phyloP scores from a whole-genome alignment of 2,329 filamentous ascomycete genomes.

The Ploettnerulaceae sp. region DNA sequence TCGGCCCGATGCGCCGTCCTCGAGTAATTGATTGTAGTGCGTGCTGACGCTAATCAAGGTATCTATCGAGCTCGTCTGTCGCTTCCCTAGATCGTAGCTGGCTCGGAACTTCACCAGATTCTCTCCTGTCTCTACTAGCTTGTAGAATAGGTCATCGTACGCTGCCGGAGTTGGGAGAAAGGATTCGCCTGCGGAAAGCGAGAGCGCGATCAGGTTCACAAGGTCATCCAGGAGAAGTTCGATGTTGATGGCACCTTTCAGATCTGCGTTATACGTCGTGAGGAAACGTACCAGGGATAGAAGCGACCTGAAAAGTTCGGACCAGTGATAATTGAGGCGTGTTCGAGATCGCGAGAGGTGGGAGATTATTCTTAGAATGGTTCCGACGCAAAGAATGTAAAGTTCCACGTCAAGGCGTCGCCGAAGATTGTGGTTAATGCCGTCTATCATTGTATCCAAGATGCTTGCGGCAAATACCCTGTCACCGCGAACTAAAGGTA shows the following conservation, averaged over 20 bases:
- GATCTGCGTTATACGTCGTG: conserved; percentile 75
- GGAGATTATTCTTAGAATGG: conserved; percentile 76
- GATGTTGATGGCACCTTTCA: conserved; percentile 65
- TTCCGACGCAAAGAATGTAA: conserved; percentile 76
- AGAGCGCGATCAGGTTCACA: conserved; percentile 77
- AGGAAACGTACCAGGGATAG: conserved; percentile 87
- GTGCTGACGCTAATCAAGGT: conserved; percentile 76
- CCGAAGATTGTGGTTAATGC: conserved; percentile 88
- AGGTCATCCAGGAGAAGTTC: conserved; percentile 69
- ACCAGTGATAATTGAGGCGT: conserved; percentile 87
- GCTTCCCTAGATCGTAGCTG: conserved; percentile 58
- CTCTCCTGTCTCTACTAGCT: conserved; percentile 88
- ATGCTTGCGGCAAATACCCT: conserved; percentile 71
- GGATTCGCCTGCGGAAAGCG: conserved; percentile 79
- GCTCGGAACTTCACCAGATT: conserved; percentile 77
- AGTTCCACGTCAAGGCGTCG: conserved; percentile 78
- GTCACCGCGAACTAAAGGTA: conserved; percentile 69
- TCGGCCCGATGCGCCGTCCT: conserved; percentile 48
- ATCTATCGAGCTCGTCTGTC: conserved; percentile 68
- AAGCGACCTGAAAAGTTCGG: conserved; percentile 86
- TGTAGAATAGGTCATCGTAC: conserved; percentile 98
- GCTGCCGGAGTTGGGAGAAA: conserved; percentile 83
- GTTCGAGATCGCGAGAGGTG: conserved; percentile 79
- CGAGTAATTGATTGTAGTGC: conserved; percentile 83
- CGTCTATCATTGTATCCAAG: conserved; percentile 83